These are phyloP conservation scores for Anisogramma anomala DNA, from an alignment of 2,329 filamentous ascomycete genomes.

Conservation along the genomic window DNA sequence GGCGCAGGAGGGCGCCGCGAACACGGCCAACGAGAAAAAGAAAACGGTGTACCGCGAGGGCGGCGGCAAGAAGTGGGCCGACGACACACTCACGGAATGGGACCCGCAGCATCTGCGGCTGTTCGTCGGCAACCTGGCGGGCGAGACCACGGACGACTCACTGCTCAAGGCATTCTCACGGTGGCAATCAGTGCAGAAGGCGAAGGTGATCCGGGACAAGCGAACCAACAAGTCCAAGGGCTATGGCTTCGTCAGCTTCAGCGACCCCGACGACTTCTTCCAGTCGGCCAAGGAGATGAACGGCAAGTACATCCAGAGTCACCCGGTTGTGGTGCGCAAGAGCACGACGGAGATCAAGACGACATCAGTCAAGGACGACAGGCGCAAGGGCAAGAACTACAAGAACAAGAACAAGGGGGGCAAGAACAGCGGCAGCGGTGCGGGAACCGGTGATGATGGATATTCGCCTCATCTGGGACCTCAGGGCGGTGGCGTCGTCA, in stretches of 20 bases:
- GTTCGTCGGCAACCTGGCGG: conserved; percentile 92
- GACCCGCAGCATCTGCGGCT: conserved; percentile 88
- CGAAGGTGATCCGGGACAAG: conserved; percentile 89
- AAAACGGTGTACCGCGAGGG: conserved; percentile 84
- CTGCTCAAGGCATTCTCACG: conserved; percentile 85
- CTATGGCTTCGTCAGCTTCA: conserved; percentile 93
- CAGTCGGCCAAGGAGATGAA: conserved; percentile 96
- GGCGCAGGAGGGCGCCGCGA: conserved; percentile 32
- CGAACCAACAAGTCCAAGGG: conserved; percentile 92
- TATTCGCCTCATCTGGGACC: conserved; percentile 43
- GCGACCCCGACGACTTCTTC: conserved; percentile 92
- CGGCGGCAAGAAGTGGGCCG: conserved; percentile 87
- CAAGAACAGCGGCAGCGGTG: conserved; percentile 26
- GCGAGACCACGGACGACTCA: conserved; percentile 93
- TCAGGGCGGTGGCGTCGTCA: conserved; percentile 41
- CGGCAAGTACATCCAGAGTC: conserved; percentile 96
- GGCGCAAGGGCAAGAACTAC: conserved; percentile 40
- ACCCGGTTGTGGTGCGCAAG: conserved; percentile 78
- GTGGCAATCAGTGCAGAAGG: conserved; percentile 82
- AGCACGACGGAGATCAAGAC: conserved; percentile 87
- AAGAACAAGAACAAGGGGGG: conserved; percentile 26
- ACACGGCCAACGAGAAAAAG: conserved; percentile 48
- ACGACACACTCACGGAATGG: conserved; percentile 84
- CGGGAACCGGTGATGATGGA: conserved; percentile 20
- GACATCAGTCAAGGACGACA: conserved; percentile 52